Evolutionary conservation across 2,329 filamentous ascomycete genomes (phyloP), one percentile per base, ranked within the genome.

Genomic region (Scedosporium minutisporum): DNA sequence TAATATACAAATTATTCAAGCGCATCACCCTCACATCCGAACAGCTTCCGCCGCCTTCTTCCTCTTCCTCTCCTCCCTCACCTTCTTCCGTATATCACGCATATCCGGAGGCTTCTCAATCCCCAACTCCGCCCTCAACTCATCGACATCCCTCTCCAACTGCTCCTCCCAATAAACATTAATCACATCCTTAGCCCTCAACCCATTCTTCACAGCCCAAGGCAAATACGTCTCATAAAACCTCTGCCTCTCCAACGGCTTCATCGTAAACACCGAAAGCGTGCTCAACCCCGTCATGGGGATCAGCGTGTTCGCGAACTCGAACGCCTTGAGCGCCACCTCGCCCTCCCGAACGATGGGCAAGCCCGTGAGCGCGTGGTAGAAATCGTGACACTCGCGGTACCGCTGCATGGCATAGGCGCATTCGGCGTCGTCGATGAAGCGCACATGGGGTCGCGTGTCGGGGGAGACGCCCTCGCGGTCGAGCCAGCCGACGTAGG

Each of bases 371-470:
- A 99, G 80, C 0, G 95, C 93, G 74, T 99, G 95, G 77, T 96
- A 97, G 76, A 99, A 97, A 74, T 99, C 95, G 74, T 99, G 95
- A 67, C 90, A 96, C 76, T 99, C 95, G 65, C 95, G 87, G 75
- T 99, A 99, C 62, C 95, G 86, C 79, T 97, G 95, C 90, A 99
- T 96, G 18, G 97, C 95, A 77, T 97, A 99, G 42, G 95, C 95
- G 73, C 93, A 96, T 76, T 99, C 95, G 68, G 89, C 87, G 71
- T 97, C 88, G 74, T 97, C 93, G 65, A 99, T 92, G 77, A 96
- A 97, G 61, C 90, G 86, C 48, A 99, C 95, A 1, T 75, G 73
- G 48, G 88, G 80, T 57, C 95, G 86, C 6, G 93, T 96, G 74
- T 99, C 95, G 1, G 95, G 95, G 7, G 90, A 90, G 14, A 99